These are phyloP conservation scores for Syzygium grande DNA, from an alignment of 345 rosid genomes.

Conservation along the genomic window DNA sequence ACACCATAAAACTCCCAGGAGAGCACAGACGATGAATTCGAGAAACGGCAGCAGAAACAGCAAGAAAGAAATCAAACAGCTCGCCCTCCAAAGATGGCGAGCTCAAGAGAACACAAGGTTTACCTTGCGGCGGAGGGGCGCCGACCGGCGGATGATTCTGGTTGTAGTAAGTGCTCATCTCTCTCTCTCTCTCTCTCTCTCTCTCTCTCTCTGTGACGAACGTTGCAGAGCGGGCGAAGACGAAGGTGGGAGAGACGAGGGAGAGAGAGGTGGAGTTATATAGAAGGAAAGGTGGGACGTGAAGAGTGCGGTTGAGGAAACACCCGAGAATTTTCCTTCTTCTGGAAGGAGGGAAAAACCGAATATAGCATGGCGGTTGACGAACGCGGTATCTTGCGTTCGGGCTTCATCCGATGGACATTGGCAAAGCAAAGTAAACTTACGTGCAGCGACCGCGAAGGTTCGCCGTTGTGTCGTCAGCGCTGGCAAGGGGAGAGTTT, in stretches of 20 bases:
- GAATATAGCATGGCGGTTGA: not conserved
- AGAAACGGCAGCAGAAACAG: not conserved
- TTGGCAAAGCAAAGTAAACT: not conserved
- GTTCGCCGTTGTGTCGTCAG: not conserved
- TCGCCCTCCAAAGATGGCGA: not conserved
- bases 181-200: not conserved
- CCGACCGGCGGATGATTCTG: conserved; percentile 54
- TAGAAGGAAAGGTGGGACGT: not conserved
- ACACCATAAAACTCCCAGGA: not conserved
- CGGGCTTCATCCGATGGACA: not conserved
- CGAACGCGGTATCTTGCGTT: not conserved
- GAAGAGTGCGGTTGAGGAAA: not conserved
- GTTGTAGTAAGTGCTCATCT: conserved; percentile 37
- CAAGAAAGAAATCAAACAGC: not conserved
- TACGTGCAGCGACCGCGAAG: not conserved
- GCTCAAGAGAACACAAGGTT: not conserved
- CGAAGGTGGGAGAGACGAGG: not conserved
- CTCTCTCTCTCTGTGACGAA: not conserved
- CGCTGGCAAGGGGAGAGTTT: not conserved
- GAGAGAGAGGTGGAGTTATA: not conserved
- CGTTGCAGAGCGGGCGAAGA: not conserved
- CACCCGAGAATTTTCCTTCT: not conserved
- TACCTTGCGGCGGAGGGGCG: conserved; percentile 71
- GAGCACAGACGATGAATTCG: not conserved
- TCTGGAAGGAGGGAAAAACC: not conserved